These are phyloP conservation scores for Cercospora sp. DNA, from an alignment of 2,329 filamentous ascomycete genomes.

Conservation along the genomic window DNA sequence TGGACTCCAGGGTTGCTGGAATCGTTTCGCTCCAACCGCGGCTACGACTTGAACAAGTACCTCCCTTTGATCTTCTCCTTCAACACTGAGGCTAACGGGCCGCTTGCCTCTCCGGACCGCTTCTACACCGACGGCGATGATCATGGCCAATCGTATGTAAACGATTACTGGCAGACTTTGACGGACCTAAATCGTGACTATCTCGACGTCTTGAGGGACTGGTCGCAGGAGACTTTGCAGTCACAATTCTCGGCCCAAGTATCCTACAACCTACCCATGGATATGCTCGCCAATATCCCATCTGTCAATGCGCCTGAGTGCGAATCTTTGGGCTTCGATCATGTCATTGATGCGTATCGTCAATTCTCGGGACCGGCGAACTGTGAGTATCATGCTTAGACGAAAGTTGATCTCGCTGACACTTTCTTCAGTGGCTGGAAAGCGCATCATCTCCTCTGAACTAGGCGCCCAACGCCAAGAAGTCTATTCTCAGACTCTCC, in stretches of 20 bases:
- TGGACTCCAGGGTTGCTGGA: constrained; percentile 34
- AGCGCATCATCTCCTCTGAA: constrained; percentile 39
- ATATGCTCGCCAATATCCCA: constrained; percentile 38
- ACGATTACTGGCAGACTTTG: constrained; percentile 37
- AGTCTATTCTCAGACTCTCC: constrained; percentile 35
- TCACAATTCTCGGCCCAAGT: constrained; percentile 37
- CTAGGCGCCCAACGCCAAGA: constrained; percentile 35
- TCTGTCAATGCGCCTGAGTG: constrained; percentile 39
- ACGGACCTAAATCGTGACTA: constrained; percentile 38
- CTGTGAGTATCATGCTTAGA: constrained; percentile 13
- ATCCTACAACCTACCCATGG: constrained; percentile 40
- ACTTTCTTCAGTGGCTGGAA: constrained; percentile 27
- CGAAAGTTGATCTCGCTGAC: not conserved
- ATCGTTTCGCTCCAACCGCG: constrained; percentile 30
- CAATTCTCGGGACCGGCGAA: constrained; percentile 40
- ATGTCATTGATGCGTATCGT: constrained; percentile 38
- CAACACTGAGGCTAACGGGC: constrained; percentile 28
- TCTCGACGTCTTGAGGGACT: constrained; percentile 32
- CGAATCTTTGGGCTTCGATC: constrained; percentile 39
- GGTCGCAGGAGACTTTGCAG: constrained; percentile 31
- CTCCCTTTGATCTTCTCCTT: constrained; percentile 36
- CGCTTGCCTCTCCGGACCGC: constrained; percentile 27
- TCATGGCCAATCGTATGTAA: constrained; percentile 27
- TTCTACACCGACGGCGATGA: constrained; percentile 31
- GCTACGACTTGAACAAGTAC: constrained; percentile 37